Conservation (phyloP, 2,329 filamentous ascomycete species). For the Pseudocercospora pini-densiflorae region DNA sequence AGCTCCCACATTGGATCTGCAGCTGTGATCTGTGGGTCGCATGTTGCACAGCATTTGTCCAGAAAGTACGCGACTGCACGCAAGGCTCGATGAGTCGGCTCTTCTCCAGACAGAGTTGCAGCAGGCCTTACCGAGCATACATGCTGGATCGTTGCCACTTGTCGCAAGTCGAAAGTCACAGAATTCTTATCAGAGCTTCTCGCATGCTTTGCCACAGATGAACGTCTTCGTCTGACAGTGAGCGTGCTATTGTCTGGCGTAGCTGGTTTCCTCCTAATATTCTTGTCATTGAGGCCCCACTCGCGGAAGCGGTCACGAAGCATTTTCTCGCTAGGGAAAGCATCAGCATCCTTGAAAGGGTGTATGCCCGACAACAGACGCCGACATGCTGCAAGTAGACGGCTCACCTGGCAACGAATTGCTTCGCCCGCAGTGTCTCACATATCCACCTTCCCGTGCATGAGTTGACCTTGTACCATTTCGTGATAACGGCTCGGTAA, state of each 20-base stretch:
- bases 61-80: conserved; percentile 1
- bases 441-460: conserved; percentile 6
- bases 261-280: not conserved
- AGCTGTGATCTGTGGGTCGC: not conserved
- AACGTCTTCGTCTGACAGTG: not conserved
- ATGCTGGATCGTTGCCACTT: not conserved
- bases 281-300: not conserved
- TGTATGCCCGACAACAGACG: not conserved
- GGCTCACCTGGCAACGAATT: not conserved
- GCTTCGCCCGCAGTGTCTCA: not conserved
- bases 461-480: conserved; percentile 7
- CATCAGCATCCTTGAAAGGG: not conserved
- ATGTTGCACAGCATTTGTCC: not conserved
- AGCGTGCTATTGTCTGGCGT: not conserved
- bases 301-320: conserved; percentile 1
- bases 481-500: not conserved
- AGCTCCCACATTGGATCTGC: conserved; percentile 1
- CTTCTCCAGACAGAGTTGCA: not conserved
- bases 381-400: not conserved
- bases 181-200: not conserved
- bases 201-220: not conserved
- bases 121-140: not conserved
- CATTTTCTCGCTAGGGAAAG: not conserved
- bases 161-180: not conserved
- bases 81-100: not conserved